A percentile compares a stretch with the other conserved stretches of the same genome.
Conservation (phyloP, 2,329 filamentous ascomycete species). For the Hortaea werneckii region DNA sequence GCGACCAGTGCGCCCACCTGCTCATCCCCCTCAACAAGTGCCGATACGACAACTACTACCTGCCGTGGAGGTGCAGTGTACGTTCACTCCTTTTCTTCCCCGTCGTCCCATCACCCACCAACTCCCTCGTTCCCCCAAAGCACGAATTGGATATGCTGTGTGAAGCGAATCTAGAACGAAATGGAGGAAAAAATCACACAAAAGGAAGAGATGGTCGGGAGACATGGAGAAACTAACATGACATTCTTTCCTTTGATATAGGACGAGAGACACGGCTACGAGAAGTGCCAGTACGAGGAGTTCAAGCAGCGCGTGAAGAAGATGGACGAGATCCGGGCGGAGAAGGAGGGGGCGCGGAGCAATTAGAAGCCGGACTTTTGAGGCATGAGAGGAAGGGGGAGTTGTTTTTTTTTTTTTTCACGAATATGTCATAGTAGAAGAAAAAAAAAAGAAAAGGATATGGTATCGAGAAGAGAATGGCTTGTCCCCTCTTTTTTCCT, state of each 20-base stretch:
- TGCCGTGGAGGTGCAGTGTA: slow-evolving; percentile 98
- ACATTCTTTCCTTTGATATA: too few relatives aligned
- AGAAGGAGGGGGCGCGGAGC: slow-evolving; percentile 74
- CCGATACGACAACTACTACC: slow-evolving; percentile 81
- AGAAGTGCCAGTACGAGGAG: slow-evolving; percentile 98
- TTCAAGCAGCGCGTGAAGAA: slow-evolving; percentile 98
- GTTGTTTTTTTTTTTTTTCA: neutral
- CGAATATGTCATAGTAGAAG: neutral
- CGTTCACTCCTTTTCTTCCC: slow-evolving; percentile 27
- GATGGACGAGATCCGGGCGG: slow-evolving; percentile 90
- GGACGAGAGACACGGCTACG: slow-evolving; percentile 95
- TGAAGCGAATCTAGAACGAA: too few relatives aligned
- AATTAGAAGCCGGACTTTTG: slow-evolving; percentile 56
- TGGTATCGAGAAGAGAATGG: too few relatives aligned
- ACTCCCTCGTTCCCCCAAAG: neutral
- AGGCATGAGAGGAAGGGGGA: too few relatives aligned
- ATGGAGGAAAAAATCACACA: too few relatives aligned
- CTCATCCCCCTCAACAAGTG: slow-evolving; percentile 94
- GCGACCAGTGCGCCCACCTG: slow-evolving; percentile 90
- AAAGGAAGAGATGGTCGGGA: too few relatives aligned
- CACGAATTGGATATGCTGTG: neutral
- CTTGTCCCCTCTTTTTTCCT: slow-evolving; percentile 9
- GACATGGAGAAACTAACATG: too few relatives aligned
- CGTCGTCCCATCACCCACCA: too few relatives aligned
- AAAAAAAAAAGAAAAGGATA: too few relatives aligned